These are phyloP conservation scores for Fusarium sp. DNA, from an alignment of 2,329 filamentous ascomycete genomes.

Conservation along the genomic window DNA sequence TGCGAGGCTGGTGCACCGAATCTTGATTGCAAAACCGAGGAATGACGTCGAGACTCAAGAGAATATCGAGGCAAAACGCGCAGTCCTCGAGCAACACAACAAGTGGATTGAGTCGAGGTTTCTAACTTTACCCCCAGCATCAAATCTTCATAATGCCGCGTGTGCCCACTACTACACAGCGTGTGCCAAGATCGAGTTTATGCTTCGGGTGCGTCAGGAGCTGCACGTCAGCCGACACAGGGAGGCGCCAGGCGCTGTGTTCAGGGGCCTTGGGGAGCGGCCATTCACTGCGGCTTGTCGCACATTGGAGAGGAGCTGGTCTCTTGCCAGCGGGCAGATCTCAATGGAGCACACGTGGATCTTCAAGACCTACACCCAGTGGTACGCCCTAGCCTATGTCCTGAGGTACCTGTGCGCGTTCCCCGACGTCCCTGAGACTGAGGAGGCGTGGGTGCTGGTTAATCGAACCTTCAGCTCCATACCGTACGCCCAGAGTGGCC, in stretches of 20 bases:
- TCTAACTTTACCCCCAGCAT: background rate
- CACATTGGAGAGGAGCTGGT: constrained; percentile 4
- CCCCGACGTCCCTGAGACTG: background rate
- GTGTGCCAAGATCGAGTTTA: constrained; percentile 15
- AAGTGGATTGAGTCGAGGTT: background rate
- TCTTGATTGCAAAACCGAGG: background rate
- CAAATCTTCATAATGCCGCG: background rate
- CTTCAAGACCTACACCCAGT: constrained; percentile 16
- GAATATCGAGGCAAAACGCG: background rate
- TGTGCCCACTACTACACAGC: constrained; percentile 9
- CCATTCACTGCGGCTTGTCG: constrained; percentile 6
- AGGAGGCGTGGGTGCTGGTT: constrained; percentile 9
- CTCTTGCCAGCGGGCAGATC: background rate
- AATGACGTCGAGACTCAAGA: background rate
- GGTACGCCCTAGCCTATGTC: constrained; percentile 18
- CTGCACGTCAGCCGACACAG: background rate
- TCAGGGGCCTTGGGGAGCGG: constrained; percentile 1
- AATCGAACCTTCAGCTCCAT: background rate
- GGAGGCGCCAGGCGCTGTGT: background rate
- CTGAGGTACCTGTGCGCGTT: constrained; percentile 13
- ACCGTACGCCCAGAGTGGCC: background rate
- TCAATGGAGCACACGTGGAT: constrained; percentile 7
- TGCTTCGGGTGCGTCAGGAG: constrained; percentile 13
- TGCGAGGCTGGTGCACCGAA: background rate
- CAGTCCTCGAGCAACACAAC: background rate